Evolutionary conservation across 192 early-diverging fungal species (phyloP).

Genomic region (Podochytrium sp.): DNA sequence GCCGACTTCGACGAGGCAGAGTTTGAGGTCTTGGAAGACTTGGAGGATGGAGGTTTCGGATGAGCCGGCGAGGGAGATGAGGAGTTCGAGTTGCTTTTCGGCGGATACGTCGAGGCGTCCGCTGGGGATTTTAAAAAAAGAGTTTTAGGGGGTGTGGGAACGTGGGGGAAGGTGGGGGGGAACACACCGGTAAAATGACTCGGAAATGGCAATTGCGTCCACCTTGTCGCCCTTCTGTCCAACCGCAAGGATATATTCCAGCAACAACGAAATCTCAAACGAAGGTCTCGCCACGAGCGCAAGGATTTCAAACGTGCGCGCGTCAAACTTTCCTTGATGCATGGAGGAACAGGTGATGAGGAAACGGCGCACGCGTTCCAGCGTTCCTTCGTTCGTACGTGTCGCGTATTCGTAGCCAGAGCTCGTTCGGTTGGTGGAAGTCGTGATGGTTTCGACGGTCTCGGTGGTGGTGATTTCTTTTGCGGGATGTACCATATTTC

Average conservation of each 20-base stretch:
- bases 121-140: background rate
- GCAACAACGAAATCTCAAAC: conserved; percentile 19
- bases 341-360: background rate
- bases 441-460: background rate
- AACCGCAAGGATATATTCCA: conserved; percentile 14
- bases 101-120: background rate
- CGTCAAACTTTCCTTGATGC: conserved; percentile 17
- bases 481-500: background rate
- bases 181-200: background rate
- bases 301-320: conserved; percentile 22
- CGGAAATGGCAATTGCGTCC: conserved; percentile 3
- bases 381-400: background rate
- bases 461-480: background rate
- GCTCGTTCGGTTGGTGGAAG: too few species aligned
- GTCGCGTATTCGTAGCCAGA: background rate
- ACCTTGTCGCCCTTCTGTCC: background rate
- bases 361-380: conserved; percentile 20
- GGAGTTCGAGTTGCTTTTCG: conserved; percentile 13
- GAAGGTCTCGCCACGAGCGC: background rate
- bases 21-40: conserved; percentile 2
- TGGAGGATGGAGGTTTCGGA: background rate
- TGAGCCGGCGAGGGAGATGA: background rate
- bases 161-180: background rate
- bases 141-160: background rate
- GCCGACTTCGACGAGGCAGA: conserved; percentile 8